Evolutionary conservation across 2,329 filamentous ascomycete genomes (phyloP).

Genomic region (Penicillium sp.): DNA sequence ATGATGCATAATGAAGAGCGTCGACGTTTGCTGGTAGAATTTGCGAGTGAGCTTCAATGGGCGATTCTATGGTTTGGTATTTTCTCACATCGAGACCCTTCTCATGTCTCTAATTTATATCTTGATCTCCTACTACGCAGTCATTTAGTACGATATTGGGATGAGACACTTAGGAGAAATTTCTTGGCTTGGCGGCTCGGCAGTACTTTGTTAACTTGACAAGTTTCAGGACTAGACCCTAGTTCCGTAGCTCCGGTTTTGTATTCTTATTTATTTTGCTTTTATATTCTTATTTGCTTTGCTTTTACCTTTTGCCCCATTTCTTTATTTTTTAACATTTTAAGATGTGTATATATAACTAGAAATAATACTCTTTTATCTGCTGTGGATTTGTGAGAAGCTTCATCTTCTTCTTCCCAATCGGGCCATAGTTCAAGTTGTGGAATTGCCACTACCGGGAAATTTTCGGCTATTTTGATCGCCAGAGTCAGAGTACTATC

Average conservation of each 20-base stretch:
- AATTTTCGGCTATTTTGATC: background rate
- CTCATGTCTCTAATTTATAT: background rate
- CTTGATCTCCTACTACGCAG: background rate
- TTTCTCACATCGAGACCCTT: background rate
- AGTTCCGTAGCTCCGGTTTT: too few relatives aligned
- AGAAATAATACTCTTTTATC: too few relatives aligned
- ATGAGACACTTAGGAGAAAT: background rate
- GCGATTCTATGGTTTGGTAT: too few relatives aligned
- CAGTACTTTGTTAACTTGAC: background rate
- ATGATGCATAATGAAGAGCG: background rate
- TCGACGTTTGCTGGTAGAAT: background rate
- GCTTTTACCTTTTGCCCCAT: too few relatives aligned
- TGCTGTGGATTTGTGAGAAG: too few relatives aligned
- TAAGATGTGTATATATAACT: too few relatives aligned
- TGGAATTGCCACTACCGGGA: background rate
- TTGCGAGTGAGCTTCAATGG: too few relatives aligned
- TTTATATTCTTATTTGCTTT: background rate
- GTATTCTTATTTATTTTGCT: too few relatives aligned
- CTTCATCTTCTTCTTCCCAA: too few relatives aligned
- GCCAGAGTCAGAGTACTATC: background rate
- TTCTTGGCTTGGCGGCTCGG: background rate
- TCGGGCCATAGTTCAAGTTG: background rate
- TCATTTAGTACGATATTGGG: background rate
- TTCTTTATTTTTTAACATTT: too few relatives aligned
- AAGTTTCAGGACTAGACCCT: too few relatives aligned